These are phyloP conservation scores for Rubus parviflorus DNA, from an alignment of 306 rosid genomes.

Conservation along the genomic window DNA sequence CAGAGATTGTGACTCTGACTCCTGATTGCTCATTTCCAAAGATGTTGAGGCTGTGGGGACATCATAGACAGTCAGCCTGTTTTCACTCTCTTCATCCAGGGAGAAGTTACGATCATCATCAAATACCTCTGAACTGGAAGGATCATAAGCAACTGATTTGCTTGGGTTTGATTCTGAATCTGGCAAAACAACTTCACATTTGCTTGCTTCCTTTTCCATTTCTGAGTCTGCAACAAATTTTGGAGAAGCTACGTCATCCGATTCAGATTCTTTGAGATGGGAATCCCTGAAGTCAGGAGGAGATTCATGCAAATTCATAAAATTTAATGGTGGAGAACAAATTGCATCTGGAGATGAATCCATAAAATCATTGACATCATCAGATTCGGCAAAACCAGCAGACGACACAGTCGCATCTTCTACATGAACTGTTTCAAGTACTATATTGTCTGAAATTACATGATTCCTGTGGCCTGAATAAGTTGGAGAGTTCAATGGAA, in stretches of 20 bases:
- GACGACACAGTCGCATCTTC: constrained; percentile 17
- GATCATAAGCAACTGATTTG: constrained; percentile 30
- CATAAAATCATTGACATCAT: constrained; percentile 25
- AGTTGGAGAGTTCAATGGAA: constrained; percentile 30
- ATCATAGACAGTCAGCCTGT: constrained; percentile 35
- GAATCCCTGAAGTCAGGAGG: constrained; percentile 32
- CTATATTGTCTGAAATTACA: constrained; percentile 26
- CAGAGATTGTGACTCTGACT: constrained; percentile 33
- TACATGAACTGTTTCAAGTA: constrained; percentile 20
- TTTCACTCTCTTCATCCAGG: constrained; percentile 29
- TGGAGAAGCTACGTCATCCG: constrained; percentile 39
- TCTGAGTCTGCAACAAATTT: constrained; percentile 35
- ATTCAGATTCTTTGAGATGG: constrained; percentile 34
- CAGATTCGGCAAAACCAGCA: constrained; percentile 17
- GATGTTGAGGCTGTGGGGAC: constrained; percentile 29
- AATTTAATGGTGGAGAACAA: constrained; percentile 39
- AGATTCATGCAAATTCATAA: constrained; percentile 33
- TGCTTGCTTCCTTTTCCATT: constrained; percentile 29
- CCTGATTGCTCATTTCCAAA: constrained; percentile 32
- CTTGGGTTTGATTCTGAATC: constrained; percentile 32
- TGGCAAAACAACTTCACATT: constrained; percentile 35
- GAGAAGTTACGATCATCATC: constrained; percentile 32
- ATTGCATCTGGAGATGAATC: constrained; percentile 32
- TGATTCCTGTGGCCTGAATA: constrained; percentile 26
- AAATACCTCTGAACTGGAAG: constrained; percentile 33